phyloP scores from a whole-genome alignment of 1,284 basidiomycete species.

The Pseudozyma sp. region DNA sequence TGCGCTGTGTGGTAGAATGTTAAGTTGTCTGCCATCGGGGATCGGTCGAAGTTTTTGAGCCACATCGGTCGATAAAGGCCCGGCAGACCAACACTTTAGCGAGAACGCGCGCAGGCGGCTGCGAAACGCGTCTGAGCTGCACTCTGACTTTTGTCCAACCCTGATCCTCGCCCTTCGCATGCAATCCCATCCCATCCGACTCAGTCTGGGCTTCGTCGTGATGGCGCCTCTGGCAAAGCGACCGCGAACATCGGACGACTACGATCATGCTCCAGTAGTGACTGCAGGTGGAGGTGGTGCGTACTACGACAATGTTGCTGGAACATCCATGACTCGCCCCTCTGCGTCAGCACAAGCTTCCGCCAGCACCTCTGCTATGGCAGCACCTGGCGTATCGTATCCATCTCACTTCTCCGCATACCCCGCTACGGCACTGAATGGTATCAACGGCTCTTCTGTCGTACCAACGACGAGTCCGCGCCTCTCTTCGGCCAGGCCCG shows the following conservation, averaged over 20 bases:
- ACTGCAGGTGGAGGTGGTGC: neutral
- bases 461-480: conserved; percentile 9
- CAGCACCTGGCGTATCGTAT: neutral
- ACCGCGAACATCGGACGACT: conserved; percentile 28
- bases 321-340: conserved; percentile 23
- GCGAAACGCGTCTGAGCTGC: conserved; percentile 9
- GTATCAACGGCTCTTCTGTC: conserved; percentile 7
- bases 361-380: neutral
- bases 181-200: no score
- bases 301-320: conserved; percentile 34
- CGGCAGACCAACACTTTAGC: conserved; percentile 10
- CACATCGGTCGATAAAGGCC: conserved; percentile 2
- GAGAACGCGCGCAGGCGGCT: neutral
- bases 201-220: neutral
- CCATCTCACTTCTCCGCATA: conserved; percentile 7
- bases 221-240: conserved; percentile 28
- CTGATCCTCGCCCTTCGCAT: neutral
- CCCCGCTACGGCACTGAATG: conserved; percentile 4
- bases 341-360: neutral
- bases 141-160: neutral
- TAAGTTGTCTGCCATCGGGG: no score
- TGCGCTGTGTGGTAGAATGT: no score
- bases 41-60: neutral
- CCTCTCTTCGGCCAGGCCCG: neutral
- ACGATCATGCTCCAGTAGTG: neutral